Base-by-base conservation (phyloP, 2,329 filamentous ascomycete species). In the Hypomyces rosellus region DNA sequence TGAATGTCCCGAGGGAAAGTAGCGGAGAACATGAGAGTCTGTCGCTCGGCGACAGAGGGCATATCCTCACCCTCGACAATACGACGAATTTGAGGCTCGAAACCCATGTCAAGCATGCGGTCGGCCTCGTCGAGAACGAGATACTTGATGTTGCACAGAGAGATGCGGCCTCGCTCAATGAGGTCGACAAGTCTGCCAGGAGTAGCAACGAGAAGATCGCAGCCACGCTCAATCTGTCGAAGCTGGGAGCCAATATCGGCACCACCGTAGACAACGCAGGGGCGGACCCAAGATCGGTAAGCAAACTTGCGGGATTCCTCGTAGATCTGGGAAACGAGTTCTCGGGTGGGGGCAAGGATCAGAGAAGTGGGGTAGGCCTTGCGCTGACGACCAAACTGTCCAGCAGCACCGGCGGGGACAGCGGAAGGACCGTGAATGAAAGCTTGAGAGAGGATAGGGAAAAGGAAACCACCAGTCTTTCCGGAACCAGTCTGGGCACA, bases 101-200 rank as follows among this genome's bases (percentile, higher is more conserved):
- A 99, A 93, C 93, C 93, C 93, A 99, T 99, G 81, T 99, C 93
- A 80, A 99, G 81, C 93, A 99, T 99, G 71, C 93, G 93, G 78
- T 99, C 93, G 71, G 93, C 93, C 82, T 99, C 93, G 63, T 99
- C 93, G 49, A 99, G 88, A 63, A 99, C 89, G 55, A 99, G 82
- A 70, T 99, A 99, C 80, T 96, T 97, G 81, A 99, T 99, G 81
- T 96, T 96, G 72, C 85, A 83, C 50, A 99, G 85, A 41, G 93
- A 97, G 70, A 99, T 97, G 67, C 92, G 89, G 66, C 93, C 93
- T 79, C 93, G 89, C 80, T 97, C 93, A 67, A 99, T 95, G 73
- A 99, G 79, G 71, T 99, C 93, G 66, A 97, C 91, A 59, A 99
- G 81, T 84, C 93, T 89, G 73, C 93, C 93, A 50, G 93, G 93